Conservation (phyloP, 164 flowering plant genomes). For the Vitis amurensis region DNA sequence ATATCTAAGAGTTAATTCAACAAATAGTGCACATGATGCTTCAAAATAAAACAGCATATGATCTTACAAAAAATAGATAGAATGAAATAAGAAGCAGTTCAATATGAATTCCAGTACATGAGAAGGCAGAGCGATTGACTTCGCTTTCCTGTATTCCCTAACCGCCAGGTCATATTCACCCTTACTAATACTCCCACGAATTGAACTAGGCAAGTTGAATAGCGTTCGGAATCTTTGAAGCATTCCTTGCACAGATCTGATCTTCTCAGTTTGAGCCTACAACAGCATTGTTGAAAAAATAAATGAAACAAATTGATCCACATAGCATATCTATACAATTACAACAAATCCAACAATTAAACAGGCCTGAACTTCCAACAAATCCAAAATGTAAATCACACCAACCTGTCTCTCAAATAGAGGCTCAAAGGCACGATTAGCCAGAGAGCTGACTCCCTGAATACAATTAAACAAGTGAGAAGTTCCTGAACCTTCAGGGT, state of each 20-base stretch:
- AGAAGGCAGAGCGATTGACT: constrained; percentile 94
- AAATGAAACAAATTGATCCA: constrained; percentile 1
- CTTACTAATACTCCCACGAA: constrained; percentile 92
- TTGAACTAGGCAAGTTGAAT: constrained; percentile 94
- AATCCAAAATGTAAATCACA: constrained; percentile 14
- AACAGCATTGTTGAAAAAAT: constrained; percentile 12
- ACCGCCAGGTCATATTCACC: constrained; percentile 99
- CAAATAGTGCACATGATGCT: neutral
- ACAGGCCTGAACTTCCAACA: constrained; percentile 4
- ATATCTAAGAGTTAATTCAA: neutral
- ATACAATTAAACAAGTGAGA: constrained; percentile 70
- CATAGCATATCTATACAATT: neutral
- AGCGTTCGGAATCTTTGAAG: constrained; percentile 96
- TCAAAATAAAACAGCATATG: constrained; percentile 2
- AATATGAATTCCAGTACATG: constrained; percentile 55
- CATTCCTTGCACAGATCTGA: constrained; percentile 99
- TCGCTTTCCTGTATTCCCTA: constrained; percentile 96
- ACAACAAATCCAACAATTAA: no score
- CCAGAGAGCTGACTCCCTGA: constrained; percentile 69
- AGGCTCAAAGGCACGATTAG: constrained; percentile 90
- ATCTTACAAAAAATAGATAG: neutral
- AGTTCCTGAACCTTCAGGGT: constrained; percentile 99
- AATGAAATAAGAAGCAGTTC: neutral
- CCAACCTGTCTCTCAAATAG: constrained; percentile 97
- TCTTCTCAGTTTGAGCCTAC: constrained; percentile 98